These are phyloP conservation scores for Trypanosoma caninum DNA, from an alignment of 208 protist species.

Conservation along the genomic window DNA sequence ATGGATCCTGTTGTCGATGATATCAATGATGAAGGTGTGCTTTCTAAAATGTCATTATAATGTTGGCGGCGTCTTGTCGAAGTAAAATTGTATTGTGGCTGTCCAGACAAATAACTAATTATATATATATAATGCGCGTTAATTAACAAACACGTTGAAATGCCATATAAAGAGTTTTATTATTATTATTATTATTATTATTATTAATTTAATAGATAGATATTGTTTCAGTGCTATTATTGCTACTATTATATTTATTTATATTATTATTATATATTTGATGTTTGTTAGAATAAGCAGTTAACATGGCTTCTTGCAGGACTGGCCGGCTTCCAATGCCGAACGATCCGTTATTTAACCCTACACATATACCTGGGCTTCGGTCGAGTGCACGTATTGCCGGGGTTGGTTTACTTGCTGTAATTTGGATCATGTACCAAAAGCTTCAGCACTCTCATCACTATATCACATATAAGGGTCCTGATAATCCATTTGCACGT, in stretches of 20 bases:
- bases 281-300: conserved; percentile 5
- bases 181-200: not conserved
- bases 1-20: conserved; percentile 84
- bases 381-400: conserved; percentile 61
- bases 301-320: conserved; percentile 61
- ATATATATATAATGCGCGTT: too few relatives aligned
- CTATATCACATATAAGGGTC: conserved; percentile 81
- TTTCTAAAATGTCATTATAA: conserved; percentile 1
- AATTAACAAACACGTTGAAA: too few relatives aligned
- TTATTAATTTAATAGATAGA: not conserved
- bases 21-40: conserved; percentile 32
- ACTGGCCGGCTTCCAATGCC: conserved; percentile 79
- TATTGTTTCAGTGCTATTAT: not conserved
- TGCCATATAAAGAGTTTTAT: too few relatives aligned
- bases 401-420: conserved; percentile 50
- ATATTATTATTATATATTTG: not conserved
- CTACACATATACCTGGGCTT: conserved; percentile 42
- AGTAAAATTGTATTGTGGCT: too few relatives aligned
- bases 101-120: too few relatives aligned
- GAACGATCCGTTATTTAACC: conserved; percentile 73
- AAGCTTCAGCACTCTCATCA: conserved; percentile 75
- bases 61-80: too few relatives aligned
- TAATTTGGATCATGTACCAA: conserved; percentile 82
- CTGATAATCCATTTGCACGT: conserved; percentile 77
- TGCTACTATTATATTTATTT: not conserved